Evolutionary conservation across 2,329 filamentous ascomycete species (phyloP), one percentile per base, ranked within the genome.

Genomic region (Exophiala bonariae): DNA sequence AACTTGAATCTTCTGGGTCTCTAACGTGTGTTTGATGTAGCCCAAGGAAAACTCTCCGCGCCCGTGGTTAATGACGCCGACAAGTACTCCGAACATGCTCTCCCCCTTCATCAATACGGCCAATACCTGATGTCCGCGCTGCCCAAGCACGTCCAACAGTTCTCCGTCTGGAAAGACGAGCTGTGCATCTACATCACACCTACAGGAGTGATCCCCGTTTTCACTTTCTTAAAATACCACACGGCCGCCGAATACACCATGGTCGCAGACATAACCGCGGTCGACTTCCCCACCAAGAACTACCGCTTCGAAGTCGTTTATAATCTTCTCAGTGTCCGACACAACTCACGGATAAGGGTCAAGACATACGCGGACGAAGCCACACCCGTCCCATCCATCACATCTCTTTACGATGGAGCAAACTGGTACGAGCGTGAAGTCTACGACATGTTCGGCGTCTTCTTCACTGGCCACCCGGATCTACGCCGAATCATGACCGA

Each of bases 111-210:
- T 78, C 86, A 84, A 64, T 99, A 99, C 67, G 93, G 93, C 63
- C 84, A 95, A 66, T 99, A 96, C 81, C 76, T 99, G 64, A 92
- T 99, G 82, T 91, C 90, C 59, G 95, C 89, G 71, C 74, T 99
- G 65, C 95, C 93, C 62, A 97, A 96, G 78, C 96, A 96, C 73
- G 82, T 99, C 62, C 95, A 99, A 76, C 93, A 99, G 75, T 97
- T 97, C 76, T 95, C 91, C 10, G 92, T 99, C 46, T 99, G 93
- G 93, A 99, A 99, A 76, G 93, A 99, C 67, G 93, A 99, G 73
- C 83, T 99, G 66, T 90, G 87, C 61, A 89, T 96, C 68, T 92
- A 95, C 72, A 93, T 97, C 64, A 79, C 89, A 38, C 93, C 93
- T 1, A 75, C 87, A 30, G 93, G 89, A 59, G 83, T 97, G 61